A percentile compares a stretch with the other conserved stretches of the same genome.
Conservation (phyloP, 805 yeast genomes). For the Dipodascopsis tothii region DNA sequence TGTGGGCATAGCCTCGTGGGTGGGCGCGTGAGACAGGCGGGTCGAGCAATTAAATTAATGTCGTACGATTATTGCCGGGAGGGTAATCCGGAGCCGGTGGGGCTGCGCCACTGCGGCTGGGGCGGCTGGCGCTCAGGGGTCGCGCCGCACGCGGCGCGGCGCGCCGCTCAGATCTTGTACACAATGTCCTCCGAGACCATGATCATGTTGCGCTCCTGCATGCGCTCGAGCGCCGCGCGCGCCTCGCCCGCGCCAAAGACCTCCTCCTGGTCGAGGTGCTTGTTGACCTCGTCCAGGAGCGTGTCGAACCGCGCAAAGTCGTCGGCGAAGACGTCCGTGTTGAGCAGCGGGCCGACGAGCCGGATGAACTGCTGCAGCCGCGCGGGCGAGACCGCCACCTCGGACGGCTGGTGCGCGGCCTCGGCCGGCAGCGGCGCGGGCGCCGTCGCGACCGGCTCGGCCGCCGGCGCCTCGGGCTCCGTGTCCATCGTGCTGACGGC, state of each 20-base stretch:
- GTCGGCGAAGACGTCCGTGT: slow-evolving; percentile 36
- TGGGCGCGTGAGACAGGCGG: no score
- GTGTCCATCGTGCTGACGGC: slow-evolving; percentile 22
- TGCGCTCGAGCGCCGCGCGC: slow-evolving; percentile 32
- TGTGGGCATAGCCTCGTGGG: no score
- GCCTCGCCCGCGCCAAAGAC: slow-evolving; percentile 34
- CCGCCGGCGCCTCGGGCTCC: slow-evolving; percentile 9
- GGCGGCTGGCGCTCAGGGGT: no score
- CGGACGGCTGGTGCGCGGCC: no score
- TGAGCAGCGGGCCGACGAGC: slow-evolving; percentile 42
- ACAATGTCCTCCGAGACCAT: slow-evolving; percentile 33
- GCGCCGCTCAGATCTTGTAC: slow-evolving; percentile 25
- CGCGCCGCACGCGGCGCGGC: no score
- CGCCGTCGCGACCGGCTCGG: neutral
- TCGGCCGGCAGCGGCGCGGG: slow-evolving; percentile 1
- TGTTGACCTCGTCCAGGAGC: slow-evolving; percentile 39
- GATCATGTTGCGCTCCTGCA: slow-evolving; percentile 34
- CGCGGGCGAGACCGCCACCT: slow-evolving; percentile 45
- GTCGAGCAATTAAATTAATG: no score
- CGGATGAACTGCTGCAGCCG: slow-evolving; percentile 44
- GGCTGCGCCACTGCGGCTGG: no score
- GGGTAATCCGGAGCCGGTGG: no score
- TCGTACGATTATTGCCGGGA: no score
- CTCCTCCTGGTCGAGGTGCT: slow-evolving; percentile 37
- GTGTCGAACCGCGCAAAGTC: slow-evolving; percentile 37